Percentiles rank a stretch among this genome's conserved stretches.
These are phyloP conservation scores for Endotrypanum monterogeii DNA, from an alignment of 208 protist species.

Conservation along the genomic window DNA sequence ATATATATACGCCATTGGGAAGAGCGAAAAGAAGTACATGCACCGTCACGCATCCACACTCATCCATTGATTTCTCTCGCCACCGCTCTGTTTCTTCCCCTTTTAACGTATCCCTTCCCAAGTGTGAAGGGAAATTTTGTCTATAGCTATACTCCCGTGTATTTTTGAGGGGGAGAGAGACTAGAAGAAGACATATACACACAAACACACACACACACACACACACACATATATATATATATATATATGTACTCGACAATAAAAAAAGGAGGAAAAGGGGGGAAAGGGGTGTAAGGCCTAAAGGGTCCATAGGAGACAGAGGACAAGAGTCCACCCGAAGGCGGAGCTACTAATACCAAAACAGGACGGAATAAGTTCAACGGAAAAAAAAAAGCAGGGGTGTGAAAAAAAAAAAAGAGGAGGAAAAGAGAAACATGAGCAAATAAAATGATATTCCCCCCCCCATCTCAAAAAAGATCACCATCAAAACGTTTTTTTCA, in stretches of 20 bases:
- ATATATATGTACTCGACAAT: not conserved
- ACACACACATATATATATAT: slow-evolving; percentile 10
- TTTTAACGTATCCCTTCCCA: not conserved
- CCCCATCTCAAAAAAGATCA: too few species aligned
- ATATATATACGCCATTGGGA: too few species aligned
- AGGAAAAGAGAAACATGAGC: too few species aligned
- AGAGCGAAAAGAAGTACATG: too few species aligned
- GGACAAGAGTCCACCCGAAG: not conserved
- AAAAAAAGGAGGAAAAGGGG: not conserved
- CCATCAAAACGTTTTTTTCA: too few species aligned
- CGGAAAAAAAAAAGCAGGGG: not conserved
- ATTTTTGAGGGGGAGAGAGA: not conserved
- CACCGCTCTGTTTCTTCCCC: not conserved
- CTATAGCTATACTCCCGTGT: not conserved
- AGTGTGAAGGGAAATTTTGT: too few species aligned
- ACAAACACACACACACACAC: not conserved
- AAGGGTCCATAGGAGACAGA: not conserved
- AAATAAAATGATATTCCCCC: too few species aligned
- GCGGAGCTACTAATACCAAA: not conserved
- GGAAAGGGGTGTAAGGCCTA: not conserved
- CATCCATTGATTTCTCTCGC: too few species aligned
- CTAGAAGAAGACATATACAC: not conserved
- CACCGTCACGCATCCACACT: too few species aligned
- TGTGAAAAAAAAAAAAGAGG: not conserved
- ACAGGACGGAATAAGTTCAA: not conserved